Evolutionary conservation across 805 yeast genomes (phyloP), one percentile per base, ranked within the genome.

Genomic region (Millerozyma miso): DNA sequence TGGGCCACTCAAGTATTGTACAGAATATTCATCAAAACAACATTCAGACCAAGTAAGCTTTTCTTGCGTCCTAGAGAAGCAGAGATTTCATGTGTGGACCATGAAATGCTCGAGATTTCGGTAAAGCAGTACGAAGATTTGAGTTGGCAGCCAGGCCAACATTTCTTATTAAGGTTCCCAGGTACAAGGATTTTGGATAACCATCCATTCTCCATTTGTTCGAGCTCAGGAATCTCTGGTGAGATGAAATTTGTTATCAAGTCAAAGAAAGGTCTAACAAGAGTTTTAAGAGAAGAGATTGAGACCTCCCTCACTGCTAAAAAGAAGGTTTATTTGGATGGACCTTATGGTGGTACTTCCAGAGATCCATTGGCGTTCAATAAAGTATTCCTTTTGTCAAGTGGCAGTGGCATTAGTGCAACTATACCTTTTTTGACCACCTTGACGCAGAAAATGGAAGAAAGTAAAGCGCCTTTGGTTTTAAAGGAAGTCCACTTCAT

Each of bases 301-400:
- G 64, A 69, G 7, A 62, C 63, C 8, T 53, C 52, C 17, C 47
- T 55, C 0, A 39, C 52, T 2, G 48, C 52, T 13, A 47, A 61
- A 23, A 58, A 59, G 39, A 60, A 59, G 29, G 73, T 74, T 0
- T 69, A 47, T 43, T 53, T 76, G 15, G 83, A 79, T 51, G 84
- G 84, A 1, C 81, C 84, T 3, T 79, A 76, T 45, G 83, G 84
- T 14, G 83, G 82, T 1, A 50, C 71, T 38, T 50, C 63, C 13
- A 64, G 84, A 52, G 74, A 75, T 46, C 56, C 62, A 4, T 48
- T 65, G 16, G 56, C 74, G 1, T 79, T 79, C 52, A 74, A 73
- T 35, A 65, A 70, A 35, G 56, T 74, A 5, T 53, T 63, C 7
- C 51, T 77, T 18, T 15, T 76, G 1, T 59, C 77, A 17, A 60